phyloP scores from a whole-genome alignment of 352 stramenopile species.

The Globisporangium camurandrum region DNA sequence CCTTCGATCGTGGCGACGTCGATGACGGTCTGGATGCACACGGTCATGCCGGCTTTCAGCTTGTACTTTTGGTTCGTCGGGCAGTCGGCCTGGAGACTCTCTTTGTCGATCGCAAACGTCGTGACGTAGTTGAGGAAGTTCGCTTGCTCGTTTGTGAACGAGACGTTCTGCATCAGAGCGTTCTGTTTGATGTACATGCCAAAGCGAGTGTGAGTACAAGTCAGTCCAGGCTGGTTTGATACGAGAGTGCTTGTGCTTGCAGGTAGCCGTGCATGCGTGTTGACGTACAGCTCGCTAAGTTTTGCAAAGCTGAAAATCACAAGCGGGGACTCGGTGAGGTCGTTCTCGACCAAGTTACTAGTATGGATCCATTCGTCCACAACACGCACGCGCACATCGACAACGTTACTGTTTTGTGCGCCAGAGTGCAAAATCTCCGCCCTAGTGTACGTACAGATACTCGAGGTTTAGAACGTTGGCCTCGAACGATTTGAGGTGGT shows the following conservation, averaged over 20 bases:
- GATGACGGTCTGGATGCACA: not conserved
- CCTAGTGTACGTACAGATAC: no score
- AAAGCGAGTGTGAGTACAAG: not conserved
- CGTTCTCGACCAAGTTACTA: not conserved
- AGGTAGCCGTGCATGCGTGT: not conserved
- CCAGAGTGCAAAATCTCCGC: no score
- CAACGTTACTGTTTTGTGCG: no score
- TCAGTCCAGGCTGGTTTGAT: not conserved
- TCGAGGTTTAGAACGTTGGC: no score
- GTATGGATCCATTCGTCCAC: no score
- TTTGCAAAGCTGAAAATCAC: not conserved
- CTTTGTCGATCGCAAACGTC: not conserved
- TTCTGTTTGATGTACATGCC: not conserved
- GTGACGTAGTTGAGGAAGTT: constrained; percentile 1
- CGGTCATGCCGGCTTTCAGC: not conserved
- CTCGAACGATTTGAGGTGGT: no score
- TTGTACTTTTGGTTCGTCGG: not conserved
- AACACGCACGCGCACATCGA: no score
- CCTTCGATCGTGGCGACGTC: not conserved
- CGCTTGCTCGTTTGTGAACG: constrained; percentile 3
- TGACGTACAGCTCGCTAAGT: not conserved
- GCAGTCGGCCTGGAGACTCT: not conserved
- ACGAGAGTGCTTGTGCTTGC: no score
- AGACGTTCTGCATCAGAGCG: not conserved
- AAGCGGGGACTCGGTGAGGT: not conserved